Evolutionary conservation across 2,329 filamentous ascomycete species (phyloP), one percentile per base, ranked within the genome.

Genomic region (Penicillium sp.): DNA sequence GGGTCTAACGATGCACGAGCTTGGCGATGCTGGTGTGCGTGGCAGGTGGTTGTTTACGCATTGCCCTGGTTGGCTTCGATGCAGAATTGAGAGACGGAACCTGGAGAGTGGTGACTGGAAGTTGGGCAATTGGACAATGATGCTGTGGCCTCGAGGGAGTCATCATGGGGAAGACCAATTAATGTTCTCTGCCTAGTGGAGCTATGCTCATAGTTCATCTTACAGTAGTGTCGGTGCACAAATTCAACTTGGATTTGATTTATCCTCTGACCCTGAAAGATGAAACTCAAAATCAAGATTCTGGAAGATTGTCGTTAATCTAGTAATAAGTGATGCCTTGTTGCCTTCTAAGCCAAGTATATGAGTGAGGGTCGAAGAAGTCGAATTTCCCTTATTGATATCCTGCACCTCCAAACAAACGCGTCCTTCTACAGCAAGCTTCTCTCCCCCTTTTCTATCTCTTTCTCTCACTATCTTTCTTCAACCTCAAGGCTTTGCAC

Each of bases 1-100:
- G 52, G 51, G 43, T 37, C 51, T 43, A 45, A 59, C 42, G 57
- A 59, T 33, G 16, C 51, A 11, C 16, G 6, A 28, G 52, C 57
- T 14, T 59, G 57, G 57, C 42, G 35, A 55, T 40, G n/a, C 5
- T 59, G 57, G 57, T 59, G 57, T 33, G 30, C 28, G 33, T 59
- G 57, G 57, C 57, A 59, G n/a, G 52, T 59, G 5, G 51, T 59
- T 16, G 37, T 59, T 13, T 59, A 59, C 37, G 33, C 51, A 6
- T 14, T 59, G 16, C 57, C 57, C 13, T 28, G 33, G 16, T 35
- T 46, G 49, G 76, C 78, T 57, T 79, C 79, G 62, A 73, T 72
- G 16, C 57, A n/a, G 4, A 54, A 63, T 25, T 26, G 33, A 30
- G 25, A 45, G 3, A 46, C 14, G 13, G 2, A 40, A 54, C 59